Evolutionary conservation across 805 yeast species (phyloP).

Genomic region (Kluyveromyces dobzhanskii): DNA sequence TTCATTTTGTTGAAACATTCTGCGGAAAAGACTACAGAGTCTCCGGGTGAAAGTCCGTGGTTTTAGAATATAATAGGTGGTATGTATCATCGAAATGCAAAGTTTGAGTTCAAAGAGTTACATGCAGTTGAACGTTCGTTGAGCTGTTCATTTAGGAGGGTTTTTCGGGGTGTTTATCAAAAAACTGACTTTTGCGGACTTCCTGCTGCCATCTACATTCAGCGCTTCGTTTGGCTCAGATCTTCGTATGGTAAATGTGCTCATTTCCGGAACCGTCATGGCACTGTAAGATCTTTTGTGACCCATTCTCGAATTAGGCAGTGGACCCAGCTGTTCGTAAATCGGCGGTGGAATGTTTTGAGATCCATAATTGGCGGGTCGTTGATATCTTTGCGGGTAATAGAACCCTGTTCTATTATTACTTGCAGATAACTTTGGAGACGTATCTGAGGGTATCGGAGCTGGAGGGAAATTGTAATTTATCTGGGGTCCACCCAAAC

Average conservation of each 20-base stretch:
- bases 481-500: neutral
- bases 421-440: neutral
- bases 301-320: constrained; percentile 6
- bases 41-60: too few species aligned
- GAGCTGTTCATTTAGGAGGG: constrained; percentile 17
- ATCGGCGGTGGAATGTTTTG: neutral
- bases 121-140: too few species aligned
- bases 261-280: constrained; percentile 5
- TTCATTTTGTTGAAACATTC: too few species aligned
- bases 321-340: neutral
- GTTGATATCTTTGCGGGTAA: neutral
- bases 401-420: neutral
- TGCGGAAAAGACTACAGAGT: too few species aligned
- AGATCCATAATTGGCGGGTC: neutral
- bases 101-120: too few species aligned
- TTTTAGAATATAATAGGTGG: too few species aligned
- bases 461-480: neutral
- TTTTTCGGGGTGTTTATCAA: constrained; percentile 28
- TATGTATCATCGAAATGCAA: too few species aligned
- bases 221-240: neutral
- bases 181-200: constrained; percentile 23
- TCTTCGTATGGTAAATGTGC: constrained; percentile 3
- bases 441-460: neutral
- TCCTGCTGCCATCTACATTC: constrained; percentile 11
- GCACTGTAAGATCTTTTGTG: constrained; percentile 27